Conservation (phyloP, 1,284 basidiomycete species). For the Schizophyllum commune region DNA sequence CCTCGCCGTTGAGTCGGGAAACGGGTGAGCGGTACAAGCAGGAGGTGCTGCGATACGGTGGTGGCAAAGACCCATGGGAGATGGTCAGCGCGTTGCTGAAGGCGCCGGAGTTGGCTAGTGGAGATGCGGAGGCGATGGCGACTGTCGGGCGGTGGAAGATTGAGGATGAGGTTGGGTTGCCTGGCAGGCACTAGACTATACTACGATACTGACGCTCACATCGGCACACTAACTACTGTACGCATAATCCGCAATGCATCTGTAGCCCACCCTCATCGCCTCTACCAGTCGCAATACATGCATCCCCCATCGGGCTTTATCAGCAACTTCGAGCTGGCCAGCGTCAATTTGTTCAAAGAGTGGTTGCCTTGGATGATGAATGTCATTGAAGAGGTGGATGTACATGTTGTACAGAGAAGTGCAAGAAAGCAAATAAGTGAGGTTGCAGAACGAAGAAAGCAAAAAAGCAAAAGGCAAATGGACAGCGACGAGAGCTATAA, state of each 20-base stretch:
- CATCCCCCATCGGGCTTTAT: too few species aligned
- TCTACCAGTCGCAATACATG: too few species aligned
- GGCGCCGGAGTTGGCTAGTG: slow-evolving; percentile 53
- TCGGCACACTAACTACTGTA: background rate
- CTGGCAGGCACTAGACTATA: slow-evolving; percentile 36
- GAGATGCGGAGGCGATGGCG: slow-evolving; percentile 80
- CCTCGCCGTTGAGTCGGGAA: slow-evolving; percentile 53
- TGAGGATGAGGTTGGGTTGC: slow-evolving; percentile 54
- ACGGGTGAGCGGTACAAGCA: slow-evolving; percentile 75
- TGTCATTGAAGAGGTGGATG: too few species aligned
- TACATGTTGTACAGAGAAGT: too few species aligned
- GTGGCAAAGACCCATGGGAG: slow-evolving; percentile 89
- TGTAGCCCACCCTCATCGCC: background rate
- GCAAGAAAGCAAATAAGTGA: too few species aligned
- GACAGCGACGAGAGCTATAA: too few species aligned
- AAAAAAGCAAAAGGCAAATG: too few species aligned
- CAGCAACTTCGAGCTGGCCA: too few species aligned
- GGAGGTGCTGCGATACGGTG: slow-evolving; percentile 76
- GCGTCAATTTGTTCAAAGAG: too few species aligned
- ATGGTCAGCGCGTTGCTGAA: slow-evolving; percentile 79
- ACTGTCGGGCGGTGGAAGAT: slow-evolving; percentile 84
- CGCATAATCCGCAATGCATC: background rate
- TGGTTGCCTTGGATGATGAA: too few species aligned
- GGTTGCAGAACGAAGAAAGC: too few species aligned
- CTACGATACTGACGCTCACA: background rate